Conservation (phyloP, 2,329 filamentous ascomycete species). For the Alternaria sp. region DNA sequence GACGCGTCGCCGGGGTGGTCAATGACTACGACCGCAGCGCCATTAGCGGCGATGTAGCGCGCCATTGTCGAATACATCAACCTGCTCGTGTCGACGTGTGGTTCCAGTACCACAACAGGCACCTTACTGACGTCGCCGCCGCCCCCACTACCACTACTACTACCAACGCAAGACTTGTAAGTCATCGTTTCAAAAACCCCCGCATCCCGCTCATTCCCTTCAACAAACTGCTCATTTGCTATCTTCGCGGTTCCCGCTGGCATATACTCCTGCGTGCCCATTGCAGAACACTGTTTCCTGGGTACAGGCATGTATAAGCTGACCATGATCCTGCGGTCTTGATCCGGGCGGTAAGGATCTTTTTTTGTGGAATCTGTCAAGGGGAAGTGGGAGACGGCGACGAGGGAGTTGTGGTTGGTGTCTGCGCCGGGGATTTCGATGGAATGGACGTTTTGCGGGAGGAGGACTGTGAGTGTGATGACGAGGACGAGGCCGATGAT, state of each 20-base stretch:
- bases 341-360: not conserved
- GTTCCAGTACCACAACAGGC: conserved; percentile 52
- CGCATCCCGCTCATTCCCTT: conserved; percentile 13
- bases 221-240: conserved; percentile 31
- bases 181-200: conserved; percentile 28
- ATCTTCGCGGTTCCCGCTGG: conserved; percentile 18
- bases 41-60: conserved; percentile 55
- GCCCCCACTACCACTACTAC: not conserved
- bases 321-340: conserved; percentile 22
- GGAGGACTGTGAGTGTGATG: not conserved
- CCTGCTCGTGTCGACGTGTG: conserved; percentile 54
- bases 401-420: conserved; percentile 18
- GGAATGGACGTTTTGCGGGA: conserved; percentile 2
- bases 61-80: conserved; percentile 54
- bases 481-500: not conserved
- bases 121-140: conserved; percentile 14
- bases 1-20: conserved; percentile 58
- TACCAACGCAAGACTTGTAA: conserved; percentile 24
- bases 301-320: conserved; percentile 33
- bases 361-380: conserved; percentile 12
- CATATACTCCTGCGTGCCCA: conserved; percentile 31
- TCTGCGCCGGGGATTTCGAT: conserved; percentile 23
- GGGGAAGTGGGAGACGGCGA: conserved; percentile 22
- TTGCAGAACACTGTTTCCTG: conserved; percentile 9
- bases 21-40: conserved; percentile 55